Base-by-base conservation (phyloP, 176 grass and related monocot genomes). In the Oryza rufipogon region DNA sequence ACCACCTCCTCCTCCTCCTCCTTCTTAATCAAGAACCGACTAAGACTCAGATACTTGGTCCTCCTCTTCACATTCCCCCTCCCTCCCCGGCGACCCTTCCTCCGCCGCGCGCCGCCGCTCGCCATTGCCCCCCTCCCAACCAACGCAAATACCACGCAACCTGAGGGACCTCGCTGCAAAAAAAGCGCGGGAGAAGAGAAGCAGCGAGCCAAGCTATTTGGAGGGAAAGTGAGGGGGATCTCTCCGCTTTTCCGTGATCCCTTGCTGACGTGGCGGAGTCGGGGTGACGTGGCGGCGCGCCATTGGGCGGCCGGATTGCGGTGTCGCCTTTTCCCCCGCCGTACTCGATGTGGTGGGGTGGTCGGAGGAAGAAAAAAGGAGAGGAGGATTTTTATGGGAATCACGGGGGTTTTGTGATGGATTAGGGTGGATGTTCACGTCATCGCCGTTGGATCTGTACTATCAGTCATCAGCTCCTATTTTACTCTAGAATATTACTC, bases 21-120 rank as follows among this genome's bases (percentile, higher is more conserved):
- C 32, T 13, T 19, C 80, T 88, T 79, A 11, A 68, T 38, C 9
- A 94, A 30, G 44, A 90, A 69, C 4, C 86, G 81, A 36, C 85
- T 88, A 13, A 98, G 93, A 68, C 96, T 98, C 25, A 98, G 80
- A 49, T 93, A 98, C 89, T 88, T 93, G 30, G 76, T 89, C 86
- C 58, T 93, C 87, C 83, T 94, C 38, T 88, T 92, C 4, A 5
- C 30, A 75, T 90, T 89, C 1, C 32, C 38, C 64, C 52, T 80
- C 6, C 81, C 38, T 46, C 81, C 19, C 26, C 75, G 49, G 48
- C 87, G 22, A 23, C 77, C 0, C 30, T 16, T 76, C 77, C 70
- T 17, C 14, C 65, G 11, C 17, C 74, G 19, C 5, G 41, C 26
- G 23, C 73, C 79, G 68, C 87, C 76, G 32, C 68, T 86, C 13